Percentiles rank a stretch among this genome's conserved stretches.
Conservation (phyloP, 306 rosid genomes). For the Geum urbanum region DNA sequence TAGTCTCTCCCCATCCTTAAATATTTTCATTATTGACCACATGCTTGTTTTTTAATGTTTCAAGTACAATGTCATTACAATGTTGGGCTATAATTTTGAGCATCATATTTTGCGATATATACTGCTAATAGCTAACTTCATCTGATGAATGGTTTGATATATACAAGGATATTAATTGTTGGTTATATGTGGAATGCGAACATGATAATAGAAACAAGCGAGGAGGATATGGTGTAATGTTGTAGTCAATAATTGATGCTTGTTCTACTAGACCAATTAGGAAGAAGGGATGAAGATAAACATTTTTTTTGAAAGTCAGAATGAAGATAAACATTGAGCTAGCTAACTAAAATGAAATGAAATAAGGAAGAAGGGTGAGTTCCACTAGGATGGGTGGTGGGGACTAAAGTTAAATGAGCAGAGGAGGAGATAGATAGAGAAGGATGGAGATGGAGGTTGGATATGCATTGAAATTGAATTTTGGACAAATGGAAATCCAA, state of each 20-base stretch:
- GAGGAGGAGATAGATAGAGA: background rate
- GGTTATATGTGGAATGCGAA: background rate
- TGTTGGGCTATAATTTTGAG: too few species aligned
- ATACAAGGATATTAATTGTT: too few species aligned
- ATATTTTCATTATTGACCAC: background rate
- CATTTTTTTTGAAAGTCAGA: too few species aligned
- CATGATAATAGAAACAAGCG: background rate
- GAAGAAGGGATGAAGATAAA: conserved; percentile 40
- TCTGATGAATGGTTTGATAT: too few species aligned
- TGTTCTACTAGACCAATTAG: conserved; percentile 22
- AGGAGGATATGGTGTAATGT: background rate
- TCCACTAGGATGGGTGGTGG: conserved; percentile 67
- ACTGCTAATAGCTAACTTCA: too few species aligned
- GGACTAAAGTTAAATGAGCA: conserved; percentile 38
- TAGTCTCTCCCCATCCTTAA: background rate
- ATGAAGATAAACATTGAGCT: conserved; percentile 30
- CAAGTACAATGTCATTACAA: too few species aligned
- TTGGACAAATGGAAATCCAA: conserved; percentile 27
- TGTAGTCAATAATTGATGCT: conserved; percentile 9
- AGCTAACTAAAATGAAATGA: too few species aligned
- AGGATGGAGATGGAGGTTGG: conserved; percentile 28
- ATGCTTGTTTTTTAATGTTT: too few species aligned
- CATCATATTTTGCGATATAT: too few species aligned
- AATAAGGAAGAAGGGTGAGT: background rate
- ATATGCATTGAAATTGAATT: conserved; percentile 29